Percentiles rank a stretch among this genome's conserved stretches.
These are phyloP conservation scores for Alternaria sp. DNA, from an alignment of 2,329 filamentous ascomycete genomes.

Conservation along the genomic window DNA sequence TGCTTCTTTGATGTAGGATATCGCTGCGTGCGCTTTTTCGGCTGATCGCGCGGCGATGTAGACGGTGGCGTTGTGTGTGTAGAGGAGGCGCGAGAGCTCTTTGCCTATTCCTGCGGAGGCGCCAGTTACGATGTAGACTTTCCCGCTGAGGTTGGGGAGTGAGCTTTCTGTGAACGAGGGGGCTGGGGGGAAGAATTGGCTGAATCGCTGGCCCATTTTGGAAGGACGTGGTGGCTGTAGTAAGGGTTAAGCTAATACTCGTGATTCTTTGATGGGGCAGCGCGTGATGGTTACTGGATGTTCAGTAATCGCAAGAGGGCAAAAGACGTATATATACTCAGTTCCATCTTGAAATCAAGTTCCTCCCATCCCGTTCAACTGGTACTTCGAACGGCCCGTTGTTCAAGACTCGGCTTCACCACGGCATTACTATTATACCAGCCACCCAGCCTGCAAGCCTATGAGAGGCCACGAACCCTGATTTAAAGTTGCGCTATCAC, in stretches of 20 bases:
- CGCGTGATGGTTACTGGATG: too few species aligned
- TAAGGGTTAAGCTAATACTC: too few species aligned
- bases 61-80: constrained; percentile 58
- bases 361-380: not conserved
- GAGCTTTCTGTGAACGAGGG: constrained; percentile 52
- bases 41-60: constrained; percentile 59
- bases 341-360: not conserved
- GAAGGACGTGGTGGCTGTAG: not conserved
- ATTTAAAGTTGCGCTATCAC: not conserved
- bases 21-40: not conserved
- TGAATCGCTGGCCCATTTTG: not conserved
- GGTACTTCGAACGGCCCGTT: not conserved
- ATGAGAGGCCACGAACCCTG: not conserved
- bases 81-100: constrained; percentile 60
- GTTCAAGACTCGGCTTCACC: not conserved
- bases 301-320: not conserved
- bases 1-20: not conserved
- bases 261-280: too few species aligned
- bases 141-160: constrained; percentile 45
- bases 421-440: not conserved
- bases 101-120: constrained; percentile 56
- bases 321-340: not conserved
- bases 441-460: not conserved
- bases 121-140: constrained; percentile 59
- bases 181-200: constrained; percentile 35